Percentiles rank a stretch among this genome's conserved stretches.
These are phyloP conservation scores for Magnolia officinalis DNA, from an alignment of 164 flowering plant genomes.

Conservation along the genomic window DNA sequence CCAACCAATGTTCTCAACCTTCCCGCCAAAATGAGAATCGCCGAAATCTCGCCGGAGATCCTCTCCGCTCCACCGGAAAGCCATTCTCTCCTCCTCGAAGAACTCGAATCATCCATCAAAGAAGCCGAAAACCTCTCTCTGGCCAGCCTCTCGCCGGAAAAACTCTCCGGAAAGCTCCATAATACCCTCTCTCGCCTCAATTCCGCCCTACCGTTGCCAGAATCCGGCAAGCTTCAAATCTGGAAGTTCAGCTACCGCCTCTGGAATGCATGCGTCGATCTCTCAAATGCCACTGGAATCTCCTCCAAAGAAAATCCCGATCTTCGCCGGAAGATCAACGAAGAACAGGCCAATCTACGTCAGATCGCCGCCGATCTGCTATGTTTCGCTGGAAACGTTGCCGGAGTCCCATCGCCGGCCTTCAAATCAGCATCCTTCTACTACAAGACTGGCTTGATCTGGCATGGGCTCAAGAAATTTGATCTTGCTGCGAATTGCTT, in stretches of 20 bases:
- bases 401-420: constrained; percentile 69
- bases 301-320: constrained; percentile 8
- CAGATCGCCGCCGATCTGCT: constrained; percentile 76
- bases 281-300: constrained; percentile 47
- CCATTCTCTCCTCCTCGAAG: constrained; percentile 16
- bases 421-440: constrained; percentile 74
- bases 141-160: not conserved
- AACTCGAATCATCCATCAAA: constrained; percentile 26
- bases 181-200: constrained; percentile 20
- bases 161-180: constrained; percentile 18
- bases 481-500: constrained; percentile 73
- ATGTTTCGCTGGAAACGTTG: constrained; percentile 44
- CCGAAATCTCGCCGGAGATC: constrained; percentile 22
- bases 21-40: constrained; percentile 27
- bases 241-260: constrained; percentile 95
- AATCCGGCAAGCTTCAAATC: constrained; percentile 59
- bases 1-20: not conserved
- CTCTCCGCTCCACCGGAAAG: constrained; percentile 7
- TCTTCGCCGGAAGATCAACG: constrained; percentile 8
- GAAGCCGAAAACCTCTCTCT: constrained; percentile 22
- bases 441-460: constrained; percentile 67
- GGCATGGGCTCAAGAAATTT: constrained; percentile 57
- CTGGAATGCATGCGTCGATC: constrained; percentile 94
- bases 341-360: constrained; percentile 61
- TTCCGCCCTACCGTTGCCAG: constrained; percentile 46